These are phyloP conservation scores for Kwoniella sp. DNA, from an alignment of 768 basidiomycete genomes.

Conservation along the genomic window DNA sequence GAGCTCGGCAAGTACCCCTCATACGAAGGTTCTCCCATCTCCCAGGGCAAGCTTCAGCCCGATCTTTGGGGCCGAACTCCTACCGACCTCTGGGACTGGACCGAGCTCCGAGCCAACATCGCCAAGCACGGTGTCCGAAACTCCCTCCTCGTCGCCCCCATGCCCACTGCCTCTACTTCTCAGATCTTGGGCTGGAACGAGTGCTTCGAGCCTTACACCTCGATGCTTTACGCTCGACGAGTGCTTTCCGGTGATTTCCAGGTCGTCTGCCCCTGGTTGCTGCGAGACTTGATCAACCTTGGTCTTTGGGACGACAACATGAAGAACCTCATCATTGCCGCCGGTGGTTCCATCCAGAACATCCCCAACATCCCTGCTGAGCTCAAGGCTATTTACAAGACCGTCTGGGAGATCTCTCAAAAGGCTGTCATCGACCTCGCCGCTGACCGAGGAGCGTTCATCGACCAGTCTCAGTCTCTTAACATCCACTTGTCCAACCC, in stretches of 20 bases:
- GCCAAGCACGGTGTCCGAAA: slow-evolving; percentile 79
- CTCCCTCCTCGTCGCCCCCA: slow-evolving; percentile 88
- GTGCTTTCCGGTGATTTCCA: slow-evolving; percentile 99
- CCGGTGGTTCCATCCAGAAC: slow-evolving; percentile 75
- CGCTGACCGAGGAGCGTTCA: slow-evolving; percentile 97
- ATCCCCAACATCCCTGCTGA: slow-evolving; percentile 85
- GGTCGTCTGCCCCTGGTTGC: slow-evolving; percentile 96
- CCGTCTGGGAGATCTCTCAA: slow-evolving; percentile 99
- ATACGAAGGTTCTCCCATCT: slow-evolving; percentile 87
- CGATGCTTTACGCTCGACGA: slow-evolving; percentile 98
- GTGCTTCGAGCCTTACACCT: slow-evolving; percentile 98
- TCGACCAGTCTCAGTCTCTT: slow-evolving; percentile 90
- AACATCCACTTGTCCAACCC: slow-evolving; percentile 91
- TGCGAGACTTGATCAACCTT: slow-evolving; percentile 94
- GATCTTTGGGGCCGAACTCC: slow-evolving; percentile 95
- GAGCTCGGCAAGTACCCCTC: slow-evolving; percentile 81
- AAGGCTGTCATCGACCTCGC: slow-evolving; percentile 98
- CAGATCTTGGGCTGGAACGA: slow-evolving; percentile 98
- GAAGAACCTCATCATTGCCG: slow-evolving; percentile 99
- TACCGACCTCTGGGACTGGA: slow-evolving; percentile 91
- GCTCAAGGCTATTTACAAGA: slow-evolving; percentile 98
- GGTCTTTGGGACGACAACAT: slow-evolving; percentile 96
- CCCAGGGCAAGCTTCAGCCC: slow-evolving; percentile 82
- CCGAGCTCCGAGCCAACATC: slow-evolving; percentile 79
- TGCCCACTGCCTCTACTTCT: slow-evolving; percentile 98